These are phyloP conservation scores for Astraeus odoratus DNA, from an alignment of 768 basidiomycete species.

Conservation along the genomic window DNA sequence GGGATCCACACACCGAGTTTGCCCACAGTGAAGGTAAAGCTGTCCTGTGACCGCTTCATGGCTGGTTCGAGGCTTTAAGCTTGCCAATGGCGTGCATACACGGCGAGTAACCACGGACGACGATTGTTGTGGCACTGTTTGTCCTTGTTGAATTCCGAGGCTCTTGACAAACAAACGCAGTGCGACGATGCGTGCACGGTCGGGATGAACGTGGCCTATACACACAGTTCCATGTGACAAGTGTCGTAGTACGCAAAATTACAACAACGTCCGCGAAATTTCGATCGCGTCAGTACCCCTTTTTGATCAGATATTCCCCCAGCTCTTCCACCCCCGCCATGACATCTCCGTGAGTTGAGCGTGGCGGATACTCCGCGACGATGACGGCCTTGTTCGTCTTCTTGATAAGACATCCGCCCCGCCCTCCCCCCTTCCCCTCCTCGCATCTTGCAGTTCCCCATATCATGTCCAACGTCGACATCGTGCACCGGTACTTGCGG, in stretches of 20 bases:
- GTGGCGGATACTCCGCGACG: conserved; percentile 15
- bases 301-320: neutral
- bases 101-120: neutral
- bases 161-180: neutral
- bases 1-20: conserved; percentile 68
- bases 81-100: neutral
- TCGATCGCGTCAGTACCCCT: neutral
- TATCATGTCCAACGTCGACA: conserved; percentile 21
- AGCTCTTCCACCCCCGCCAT: neutral
- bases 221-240: too few species aligned
- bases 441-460: conserved; percentile 8
- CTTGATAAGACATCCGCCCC: conserved; percentile 21
- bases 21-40: conserved; percentile 89
- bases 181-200: too few species aligned
- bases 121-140: neutral
- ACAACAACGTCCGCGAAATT: too few species aligned
- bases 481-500: conserved; percentile 18
- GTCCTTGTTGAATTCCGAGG: neutral
- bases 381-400: conserved; percentile 21
- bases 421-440: conserved; percentile 15
- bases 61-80: neutral
- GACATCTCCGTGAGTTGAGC: neutral
- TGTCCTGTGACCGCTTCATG: conserved; percentile 44
- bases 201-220: too few species aligned
- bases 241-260: too few species aligned